Percentiles rank a stretch among this genome's conserved stretches.
Conservation (phyloP, 2,329 filamentous ascomycete genomes). For the Ophiostoma fasciatum region DNA sequence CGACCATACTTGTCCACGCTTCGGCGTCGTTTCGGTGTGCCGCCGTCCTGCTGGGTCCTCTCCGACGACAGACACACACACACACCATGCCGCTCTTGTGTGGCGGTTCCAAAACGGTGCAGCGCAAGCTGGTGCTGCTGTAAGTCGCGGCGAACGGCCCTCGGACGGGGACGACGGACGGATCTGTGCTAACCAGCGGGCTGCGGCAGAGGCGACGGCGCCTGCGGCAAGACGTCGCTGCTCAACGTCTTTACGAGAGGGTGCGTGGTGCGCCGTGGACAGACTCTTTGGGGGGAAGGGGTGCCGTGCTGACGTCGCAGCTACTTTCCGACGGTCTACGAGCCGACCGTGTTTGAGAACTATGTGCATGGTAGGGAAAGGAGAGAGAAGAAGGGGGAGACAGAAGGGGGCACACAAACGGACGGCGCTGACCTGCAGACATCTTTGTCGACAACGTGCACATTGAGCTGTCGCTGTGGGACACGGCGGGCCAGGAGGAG, state of each 20-base stretch:
- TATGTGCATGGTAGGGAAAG: constrained; percentile 73
- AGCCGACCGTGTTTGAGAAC: constrained; percentile 97
- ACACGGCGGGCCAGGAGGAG: constrained; percentile 97
- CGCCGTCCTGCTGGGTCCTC: not conserved
- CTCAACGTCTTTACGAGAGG: constrained; percentile 98
- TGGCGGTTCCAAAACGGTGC: constrained; percentile 68
- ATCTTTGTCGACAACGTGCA: constrained; percentile 97
- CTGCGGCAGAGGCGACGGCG: constrained; percentile 69
- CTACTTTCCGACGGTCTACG: constrained; percentile 96
- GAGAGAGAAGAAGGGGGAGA: too few species aligned
- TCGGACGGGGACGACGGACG: too few species aligned
- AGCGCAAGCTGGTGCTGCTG: constrained; percentile 93
- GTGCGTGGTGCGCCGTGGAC: too few species aligned
- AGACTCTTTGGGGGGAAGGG: too few species aligned
- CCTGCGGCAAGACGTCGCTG: constrained; percentile 91
- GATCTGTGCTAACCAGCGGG: too few species aligned
- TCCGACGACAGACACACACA: not conserved
- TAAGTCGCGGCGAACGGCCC: too few species aligned
- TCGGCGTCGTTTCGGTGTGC: not conserved
- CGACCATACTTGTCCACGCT: not conserved
- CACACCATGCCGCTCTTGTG: constrained; percentile 35
- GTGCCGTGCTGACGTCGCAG: constrained; percentile 27
- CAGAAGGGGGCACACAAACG: too few species aligned
- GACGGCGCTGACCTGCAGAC: constrained; percentile 36
- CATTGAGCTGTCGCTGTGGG: constrained; percentile 95